Evolutionary conservation across 768 basidiomycete genomes (phyloP).

Genomic region (Exidia glandulosa): DNA sequence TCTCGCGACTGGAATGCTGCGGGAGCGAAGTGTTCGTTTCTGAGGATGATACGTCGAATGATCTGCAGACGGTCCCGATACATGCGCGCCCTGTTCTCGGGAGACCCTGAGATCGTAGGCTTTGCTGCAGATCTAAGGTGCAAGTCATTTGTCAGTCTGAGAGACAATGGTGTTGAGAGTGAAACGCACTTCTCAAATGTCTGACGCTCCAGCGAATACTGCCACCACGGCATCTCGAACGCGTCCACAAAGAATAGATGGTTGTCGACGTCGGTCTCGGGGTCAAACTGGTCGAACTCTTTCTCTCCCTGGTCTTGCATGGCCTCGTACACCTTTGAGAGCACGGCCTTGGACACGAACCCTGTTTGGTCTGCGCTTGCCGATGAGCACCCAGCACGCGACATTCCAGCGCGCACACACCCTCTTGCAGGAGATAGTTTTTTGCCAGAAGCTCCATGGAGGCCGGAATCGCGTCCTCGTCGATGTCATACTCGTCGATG

Average conservation of each 20-base stretch:
- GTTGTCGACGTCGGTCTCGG: slow-evolving; percentile 64
- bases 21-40: slow-evolving; percentile 97
- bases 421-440: slow-evolving; percentile 86
- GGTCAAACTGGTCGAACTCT: slow-evolving; percentile 36
- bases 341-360: slow-evolving; percentile 47
- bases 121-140: slow-evolving; percentile 31
- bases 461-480: slow-evolving; percentile 55
- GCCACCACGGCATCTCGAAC: slow-evolving; percentile 92
- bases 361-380: not conserved
- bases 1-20: slow-evolving; percentile 87
- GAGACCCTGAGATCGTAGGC: slow-evolving; percentile 67
- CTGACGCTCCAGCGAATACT: slow-evolving; percentile 77
- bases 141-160: not conserved
- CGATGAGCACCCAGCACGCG: not conserved
- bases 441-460: slow-evolving; percentile 73
- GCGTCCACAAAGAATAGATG: slow-evolving; percentile 80
- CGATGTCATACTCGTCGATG: slow-evolving; percentile 58
- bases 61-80: slow-evolving; percentile 80
- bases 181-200: slow-evolving; percentile 72
- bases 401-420: slow-evolving; percentile 23
- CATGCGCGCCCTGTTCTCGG: slow-evolving; percentile 70
- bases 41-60: slow-evolving; percentile 83
- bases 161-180: not conserved
- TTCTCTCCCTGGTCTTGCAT: slow-evolving; percentile 56
- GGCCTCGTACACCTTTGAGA: slow-evolving; percentile 62